Evolutionary conservation across 768 basidiomycete species (phyloP).

Genomic region (Lyophyllum semitale): DNA sequence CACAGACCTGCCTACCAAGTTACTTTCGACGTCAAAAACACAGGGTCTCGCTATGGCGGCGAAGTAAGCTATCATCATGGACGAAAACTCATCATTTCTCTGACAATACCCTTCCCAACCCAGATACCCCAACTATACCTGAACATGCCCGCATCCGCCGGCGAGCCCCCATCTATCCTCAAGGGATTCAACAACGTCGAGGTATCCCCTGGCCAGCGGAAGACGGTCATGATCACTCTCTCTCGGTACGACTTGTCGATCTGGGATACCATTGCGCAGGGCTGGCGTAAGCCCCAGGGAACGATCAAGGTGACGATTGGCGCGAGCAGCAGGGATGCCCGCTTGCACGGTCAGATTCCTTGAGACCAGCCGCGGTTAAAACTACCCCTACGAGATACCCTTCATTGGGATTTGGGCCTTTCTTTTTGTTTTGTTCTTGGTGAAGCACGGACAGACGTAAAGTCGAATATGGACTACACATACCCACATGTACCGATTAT

Average conservation of each 20-base stretch:
- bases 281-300: constrained; percentile 73
- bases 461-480: too few species aligned
- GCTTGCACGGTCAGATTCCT: constrained; percentile 47
- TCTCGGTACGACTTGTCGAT: constrained; percentile 72
- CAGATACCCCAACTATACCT: constrained; percentile 79
- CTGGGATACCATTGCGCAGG: constrained; percentile 75
- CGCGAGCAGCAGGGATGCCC: constrained; percentile 65
- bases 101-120: constrained; percentile 1
- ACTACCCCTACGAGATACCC: not conserved
- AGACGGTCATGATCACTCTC: constrained; percentile 53
- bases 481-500: too few species aligned
- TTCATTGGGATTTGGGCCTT: not conserved
- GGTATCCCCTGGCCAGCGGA: constrained; percentile 47
- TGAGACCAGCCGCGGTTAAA: not conserved
- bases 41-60: constrained; percentile 59
- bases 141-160: constrained; percentile 60
- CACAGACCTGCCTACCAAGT: constrained; percentile 66
- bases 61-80: constrained; percentile 46
- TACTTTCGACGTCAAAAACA: constrained; percentile 67
- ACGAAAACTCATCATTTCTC: not conserved
- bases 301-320: constrained; percentile 65
- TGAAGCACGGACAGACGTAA: too few species aligned
- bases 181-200: constrained; percentile 69
- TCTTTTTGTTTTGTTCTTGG: too few species aligned
- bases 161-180: constrained; percentile 72